These are phyloP conservation scores for Spergularia marina DNA, from an alignment of 148 eudicot genomes.

Conservation along the genomic window DNA sequence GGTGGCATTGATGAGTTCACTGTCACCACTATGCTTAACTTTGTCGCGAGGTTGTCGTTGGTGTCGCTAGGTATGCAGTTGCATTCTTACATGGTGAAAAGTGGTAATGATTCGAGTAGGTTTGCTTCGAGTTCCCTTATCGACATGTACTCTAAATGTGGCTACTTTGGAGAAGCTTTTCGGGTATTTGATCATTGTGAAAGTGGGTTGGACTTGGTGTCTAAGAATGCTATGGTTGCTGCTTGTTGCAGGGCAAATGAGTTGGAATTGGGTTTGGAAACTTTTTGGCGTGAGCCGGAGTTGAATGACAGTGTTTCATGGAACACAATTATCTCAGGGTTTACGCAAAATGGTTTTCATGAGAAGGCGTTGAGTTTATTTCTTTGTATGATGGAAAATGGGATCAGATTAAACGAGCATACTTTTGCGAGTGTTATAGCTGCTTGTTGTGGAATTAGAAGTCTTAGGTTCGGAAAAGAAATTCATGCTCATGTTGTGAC, in stretches of 20 bases:
- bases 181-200: conserved; percentile 37
- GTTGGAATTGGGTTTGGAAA: conserved; percentile 45
- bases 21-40: conserved; percentile 63
- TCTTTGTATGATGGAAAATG: conserved; percentile 43
- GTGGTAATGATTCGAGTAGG: conserved; percentile 42
- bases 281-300: conserved; percentile 52
- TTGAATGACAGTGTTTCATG: conserved; percentile 73
- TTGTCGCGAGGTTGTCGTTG: conserved; percentile 47
- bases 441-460: conserved; percentile 62
- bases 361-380: conserved; percentile 54
- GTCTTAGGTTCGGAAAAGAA: conserved; percentile 66
- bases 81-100: conserved; percentile 74
- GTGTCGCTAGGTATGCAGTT: conserved; percentile 53
- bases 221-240: conserved; percentile 75
- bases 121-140: conserved; percentile 71
- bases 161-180: conserved; percentile 53
- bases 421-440: conserved; percentile 65
- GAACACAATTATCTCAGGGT: conserved; percentile 82
- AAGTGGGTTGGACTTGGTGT: conserved; percentile 48
- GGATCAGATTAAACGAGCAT: conserved; percentile 58
- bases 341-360: conserved; percentile 54
- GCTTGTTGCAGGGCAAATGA: conserved; percentile 81
- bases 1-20: conserved; percentile 64
- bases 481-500: conserved; percentile 68
- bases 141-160: conserved; percentile 89